Conservation (phyloP, 768 basidiomycete genomes). For the Termitomyces sp. region DNA sequence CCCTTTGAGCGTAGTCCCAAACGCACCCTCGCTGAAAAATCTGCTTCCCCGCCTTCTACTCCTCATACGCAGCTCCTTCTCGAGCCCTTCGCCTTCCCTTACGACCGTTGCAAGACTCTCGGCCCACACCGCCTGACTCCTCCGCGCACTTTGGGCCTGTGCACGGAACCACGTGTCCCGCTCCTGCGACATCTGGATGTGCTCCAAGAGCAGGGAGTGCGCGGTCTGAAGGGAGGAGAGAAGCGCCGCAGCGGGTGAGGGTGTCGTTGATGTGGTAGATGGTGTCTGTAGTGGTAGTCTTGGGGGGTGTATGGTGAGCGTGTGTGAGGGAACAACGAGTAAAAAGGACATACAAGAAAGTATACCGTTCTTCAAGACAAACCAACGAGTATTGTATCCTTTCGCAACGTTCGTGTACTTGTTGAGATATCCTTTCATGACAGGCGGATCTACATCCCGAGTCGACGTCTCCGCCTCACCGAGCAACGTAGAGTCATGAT, state of each 20-base stretch:
- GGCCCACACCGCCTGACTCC: conserved; percentile 76
- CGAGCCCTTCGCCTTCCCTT: conserved; percentile 76
- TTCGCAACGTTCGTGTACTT: conserved; percentile 92
- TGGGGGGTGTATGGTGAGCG: no score
- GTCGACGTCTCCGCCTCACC: conserved; percentile 10
- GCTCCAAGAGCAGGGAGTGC: conserved; percentile 58
- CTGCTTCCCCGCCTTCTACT: conserved; percentile 56
- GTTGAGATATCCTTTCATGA: conserved; percentile 73
- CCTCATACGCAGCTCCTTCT: conserved; percentile 65
- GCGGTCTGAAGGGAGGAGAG: not conserved
- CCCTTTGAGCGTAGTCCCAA: conserved; percentile 14
- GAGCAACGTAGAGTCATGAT: conserved; percentile 73
- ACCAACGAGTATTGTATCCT: conserved; percentile 89
- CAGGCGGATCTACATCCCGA: conserved; percentile 42
- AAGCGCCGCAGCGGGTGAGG: not conserved
- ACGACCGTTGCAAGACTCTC: conserved; percentile 85
- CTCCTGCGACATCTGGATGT: conserved; percentile 61
- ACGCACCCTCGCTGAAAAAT: conserved; percentile 30
- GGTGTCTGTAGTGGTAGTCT: not conserved
- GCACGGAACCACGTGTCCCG: conserved; percentile 79
- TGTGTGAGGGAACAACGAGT: no score
- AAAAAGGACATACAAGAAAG: no score
- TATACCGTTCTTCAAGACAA: conserved; percentile 81
- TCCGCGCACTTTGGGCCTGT: conserved; percentile 58
- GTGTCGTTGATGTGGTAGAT: not conserved